Base-by-base conservation (phyloP, 257 asterid genomes). In the Solanum sparsipilum region DNA sequence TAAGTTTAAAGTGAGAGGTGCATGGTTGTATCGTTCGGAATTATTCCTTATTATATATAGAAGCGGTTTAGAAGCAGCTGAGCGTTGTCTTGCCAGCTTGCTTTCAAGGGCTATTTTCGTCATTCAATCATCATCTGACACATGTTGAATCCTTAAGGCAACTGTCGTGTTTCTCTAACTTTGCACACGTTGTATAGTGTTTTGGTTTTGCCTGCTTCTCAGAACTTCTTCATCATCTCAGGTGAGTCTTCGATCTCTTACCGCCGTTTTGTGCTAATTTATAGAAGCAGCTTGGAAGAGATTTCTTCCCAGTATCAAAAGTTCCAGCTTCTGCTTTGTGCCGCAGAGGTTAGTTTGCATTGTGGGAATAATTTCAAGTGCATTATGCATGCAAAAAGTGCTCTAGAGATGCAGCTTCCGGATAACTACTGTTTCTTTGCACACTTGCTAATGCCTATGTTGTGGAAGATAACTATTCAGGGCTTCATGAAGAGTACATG, bases 381-480 rank as follows among this genome's bases (percentile, higher is more conserved):
- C 92, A 88, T 94, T 60, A 91, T 88, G 89, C 92, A 91, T 87
- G 94, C 94, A 82, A 92, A 88, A 89, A 87, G 87, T 81, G 98
- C 98, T 89, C 90, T 93, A 83, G 84, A 88, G 63, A 90, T 92
- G 86, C 88, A 90, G n/a, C 90, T 95, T 92, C 91, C 92, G 70
- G 91, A 91, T 78, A 90, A 89, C 91, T 89, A 71, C 90, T 91
- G 91, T 88, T 95, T 96, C 89, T 94, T 93, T 72, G 98, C 97
- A 13, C 99, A 97, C 94, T 92, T 97, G 91, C 94, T 93, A 56
- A 98, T 91, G 98, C 96, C 72, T 93, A 94, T 90, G 96, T 94
- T 89, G 91, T 90, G 29, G 94, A 89, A 90, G 88, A 89, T 91
- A 94, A 95, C 90, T 72, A 86, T 3, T 88, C 76, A 76, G 89